Evolutionary conservation across 139 green algal genomes (phyloP), one percentile per base, ranked within the genome.

Genomic region (Chlorella sorokiniana): DNA sequence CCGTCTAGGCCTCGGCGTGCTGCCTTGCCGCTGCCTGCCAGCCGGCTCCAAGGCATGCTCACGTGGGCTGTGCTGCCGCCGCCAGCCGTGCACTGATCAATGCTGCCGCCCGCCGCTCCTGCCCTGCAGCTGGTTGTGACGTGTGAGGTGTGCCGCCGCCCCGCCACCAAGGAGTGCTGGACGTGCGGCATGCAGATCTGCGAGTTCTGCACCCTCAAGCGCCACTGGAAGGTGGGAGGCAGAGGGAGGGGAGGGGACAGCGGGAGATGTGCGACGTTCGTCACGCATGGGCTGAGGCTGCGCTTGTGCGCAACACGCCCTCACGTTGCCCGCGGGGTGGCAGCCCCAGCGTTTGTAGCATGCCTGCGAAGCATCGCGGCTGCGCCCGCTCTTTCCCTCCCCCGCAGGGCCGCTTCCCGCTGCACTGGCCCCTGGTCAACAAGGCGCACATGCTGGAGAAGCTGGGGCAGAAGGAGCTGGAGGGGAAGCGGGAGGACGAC

Each of bases 391-490:
- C 52, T 33, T 3, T 22, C 14, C 14, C 14, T 16, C 42, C 37
- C 3, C 5, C 75, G 83, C 84, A 87, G 84, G 88, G 86, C 63
- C 62, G 63, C 38, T 86, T 93, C 37, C 82, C 86, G 25, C 88
- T 96, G 76, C 94, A 97, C 86, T 97, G 92, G 92, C 94, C 94
- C 2, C 76, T 97, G 42, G 82, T 94, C 37, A 91, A 95, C 79
- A 85, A 78, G 5, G 88, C 88, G 18, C 82, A 91, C 42, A 92
- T 97, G 91, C 63, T 79, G 56, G 87, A 91, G 44, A 81, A 85
- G 69, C 82, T 97, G 67, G 94, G 76, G 2, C 87, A 90, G 72
- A 75, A 85, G 69, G 90, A 97, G 90, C 75, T 96, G 65, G 93
- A 97, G 79, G 69, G 83, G 41, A 97, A 97, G 88, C 52, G 86